Base-by-base conservation (phyloP, 148 eudicot genomes). In the Chenopodium formosanum region DNA sequence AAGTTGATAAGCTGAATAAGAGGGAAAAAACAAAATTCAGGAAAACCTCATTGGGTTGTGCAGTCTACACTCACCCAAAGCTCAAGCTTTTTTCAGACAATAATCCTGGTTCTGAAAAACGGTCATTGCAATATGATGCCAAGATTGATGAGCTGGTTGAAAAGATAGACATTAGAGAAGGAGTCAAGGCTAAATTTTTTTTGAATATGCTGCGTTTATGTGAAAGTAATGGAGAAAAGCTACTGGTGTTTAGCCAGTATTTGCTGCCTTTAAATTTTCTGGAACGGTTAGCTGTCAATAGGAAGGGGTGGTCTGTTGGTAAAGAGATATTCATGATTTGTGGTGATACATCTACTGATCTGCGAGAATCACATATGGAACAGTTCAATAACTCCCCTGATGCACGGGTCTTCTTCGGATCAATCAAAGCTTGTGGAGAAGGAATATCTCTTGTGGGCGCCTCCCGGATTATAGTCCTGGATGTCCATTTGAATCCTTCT, bases 371-470 rank as follows among this genome's bases (percentile, higher is more conserved):
- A 73, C 85, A 90, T 7, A 90, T 95, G 99, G 99, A 95, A 16
- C 83, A 25, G 31, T 95, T 92, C 78, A 95, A 95, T 83, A 88
- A 73, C n/a, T 92, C 98, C 16, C 70, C 92, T 23, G 92, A 91
- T 47, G 92, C 99, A 23, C 80, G 86, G 69, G 93, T 95, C 2
- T 92, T 95, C 77, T 95, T 95, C 74, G 99, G 99, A 13, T 95
- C 98, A 0, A 94, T 95, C 29, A 95, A 86, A 82, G 99, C 99
- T 17, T 95, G 98, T 83, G 97, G 98, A 16, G 98, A 95, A 88
- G 99, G 99, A 27, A 94, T 95, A 37, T 95, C 99, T 50, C 86
- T 95, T n/a, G 97, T 95, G 20, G 99, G 98, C 37, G 99, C 97
- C 31, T 95, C 99, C 6, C 88, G 99, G 3, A 87, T 95, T n/a